Evolutionary conservation across 1,139 yeast species (phyloP).

Genomic region (Hyphopichia fennica): DNA sequence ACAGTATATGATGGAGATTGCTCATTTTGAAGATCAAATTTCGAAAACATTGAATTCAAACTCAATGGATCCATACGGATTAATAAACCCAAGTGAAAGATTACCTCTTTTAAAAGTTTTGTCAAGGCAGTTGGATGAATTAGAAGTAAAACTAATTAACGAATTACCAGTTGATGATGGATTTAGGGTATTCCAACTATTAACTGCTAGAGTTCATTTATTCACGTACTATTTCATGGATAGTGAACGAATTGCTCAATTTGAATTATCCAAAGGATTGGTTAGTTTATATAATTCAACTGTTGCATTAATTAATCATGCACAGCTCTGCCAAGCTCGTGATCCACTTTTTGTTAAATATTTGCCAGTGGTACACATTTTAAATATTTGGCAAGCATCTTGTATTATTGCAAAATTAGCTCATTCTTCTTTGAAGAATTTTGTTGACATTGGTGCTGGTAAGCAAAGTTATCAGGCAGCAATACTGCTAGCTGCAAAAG

Average conservation of each 20-base stretch:
- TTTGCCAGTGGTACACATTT: conserved; percentile 79
- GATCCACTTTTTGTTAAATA: conserved; percentile 68
- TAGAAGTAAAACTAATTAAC: conserved; percentile 53
- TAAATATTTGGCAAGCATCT: conserved; percentile 89
- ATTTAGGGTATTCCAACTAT: conserved; percentile 64
- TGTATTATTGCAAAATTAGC: conserved; percentile 77
- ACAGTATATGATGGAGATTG: conserved; percentile 75
- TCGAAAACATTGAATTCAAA: conserved; percentile 76
- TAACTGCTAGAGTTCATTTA: conserved; percentile 75
- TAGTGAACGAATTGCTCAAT: conserved; percentile 49
- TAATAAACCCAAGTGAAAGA: conserved; percentile 67
- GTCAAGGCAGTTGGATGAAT: conserved; percentile 68
- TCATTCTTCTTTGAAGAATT: conserved; percentile 68
- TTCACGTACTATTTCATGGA: conserved; percentile 81
- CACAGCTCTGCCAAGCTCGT: conserved; percentile 57
- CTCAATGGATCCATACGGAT: conserved; percentile 65
- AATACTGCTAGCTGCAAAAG: conserved; percentile 66
- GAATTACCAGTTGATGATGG: conserved; percentile 50
- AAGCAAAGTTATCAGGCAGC: conserved; percentile 70
- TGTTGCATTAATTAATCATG: conserved; percentile 65
- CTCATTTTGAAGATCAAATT: conserved; percentile 83
- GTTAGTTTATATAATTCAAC: conserved; percentile 81
- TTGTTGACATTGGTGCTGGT: conserved; percentile 72
- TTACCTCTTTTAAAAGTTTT: conserved; percentile 72
- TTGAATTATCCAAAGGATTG: conserved; percentile 73